Percentiles rank a stretch among this genome's conserved stretches.
Conservation (phyloP, 2,329 filamentous ascomycete genomes). For the Alternaria conjuncta region DNA sequence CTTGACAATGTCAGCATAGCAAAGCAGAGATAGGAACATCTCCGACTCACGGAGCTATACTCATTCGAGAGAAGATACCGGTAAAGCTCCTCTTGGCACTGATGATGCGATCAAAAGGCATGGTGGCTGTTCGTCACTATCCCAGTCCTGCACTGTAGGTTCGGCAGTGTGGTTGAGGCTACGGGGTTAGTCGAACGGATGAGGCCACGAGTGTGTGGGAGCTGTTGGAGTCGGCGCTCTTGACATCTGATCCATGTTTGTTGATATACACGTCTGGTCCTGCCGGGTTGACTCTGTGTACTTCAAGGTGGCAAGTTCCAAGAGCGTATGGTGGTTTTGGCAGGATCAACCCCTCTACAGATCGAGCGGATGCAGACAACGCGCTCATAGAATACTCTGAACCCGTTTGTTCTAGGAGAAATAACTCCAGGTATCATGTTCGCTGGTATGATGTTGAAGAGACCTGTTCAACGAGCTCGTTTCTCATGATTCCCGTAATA, state of each 20-base stretch:
- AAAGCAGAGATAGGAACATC: not conserved
- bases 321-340: not conserved
- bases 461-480: not conserved
- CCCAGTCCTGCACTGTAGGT: not conserved
- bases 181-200: not conserved
- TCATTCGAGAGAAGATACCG: constrained; percentile 29
- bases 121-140: constrained; percentile 23
- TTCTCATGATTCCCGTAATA: not conserved
- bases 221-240: not conserved
- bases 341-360: not conserved
- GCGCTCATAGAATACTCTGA: not conserved
- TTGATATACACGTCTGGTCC: constrained; percentile 14
- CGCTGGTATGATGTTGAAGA: not conserved
- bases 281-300: constrained; percentile 1
- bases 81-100: constrained; percentile 41
- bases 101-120: constrained; percentile 35
- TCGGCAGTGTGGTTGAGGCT: not conserved
- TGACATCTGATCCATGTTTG: constrained; percentile 14
- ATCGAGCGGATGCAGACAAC: not conserved
- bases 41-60: not conserved
- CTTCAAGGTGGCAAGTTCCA: not conserved
- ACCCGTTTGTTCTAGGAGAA: not conserved
- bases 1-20: constrained; percentile 6
- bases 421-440: not conserved
- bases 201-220: not conserved